Evolutionary conservation across 2,329 filamentous ascomycete genomes (phyloP).

Genomic region (Reticulascus tulasneorum): DNA sequence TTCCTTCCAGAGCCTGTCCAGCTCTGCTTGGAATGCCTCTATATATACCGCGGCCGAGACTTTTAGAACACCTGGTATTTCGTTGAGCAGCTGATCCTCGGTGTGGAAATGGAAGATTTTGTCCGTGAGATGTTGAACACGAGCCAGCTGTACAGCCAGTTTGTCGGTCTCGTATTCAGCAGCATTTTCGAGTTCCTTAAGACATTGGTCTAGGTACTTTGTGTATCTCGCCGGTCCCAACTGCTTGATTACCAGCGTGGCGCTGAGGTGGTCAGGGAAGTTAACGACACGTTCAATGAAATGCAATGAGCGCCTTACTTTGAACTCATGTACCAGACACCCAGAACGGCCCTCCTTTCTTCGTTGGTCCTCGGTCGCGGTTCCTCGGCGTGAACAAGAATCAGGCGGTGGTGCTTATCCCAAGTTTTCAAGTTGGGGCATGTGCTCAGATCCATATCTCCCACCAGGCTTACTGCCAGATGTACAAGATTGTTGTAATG

Average conservation of each 20-base stretch:
- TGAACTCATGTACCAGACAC: constrained; percentile 51
- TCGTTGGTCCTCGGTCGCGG: constrained; percentile 41
- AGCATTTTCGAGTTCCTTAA: constrained; percentile 38
- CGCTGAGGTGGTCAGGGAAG: too few species aligned
- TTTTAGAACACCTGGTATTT: constrained; percentile 29
- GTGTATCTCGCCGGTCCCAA: constrained; percentile 48
- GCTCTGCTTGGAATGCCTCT: constrained; percentile 40
- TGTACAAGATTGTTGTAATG: constrained; percentile 49
- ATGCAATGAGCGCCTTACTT: constrained; percentile 45
- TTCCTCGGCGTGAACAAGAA: too few species aligned
- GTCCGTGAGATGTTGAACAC: constrained; percentile 46
- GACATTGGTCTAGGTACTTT: constrained; percentile 47
- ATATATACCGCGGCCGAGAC: constrained; percentile 42
- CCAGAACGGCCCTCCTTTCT: constrained; percentile 47
- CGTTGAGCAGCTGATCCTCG: constrained; percentile 27
- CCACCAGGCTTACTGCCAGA: constrained; percentile 42
- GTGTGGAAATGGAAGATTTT: constrained; percentile 40
- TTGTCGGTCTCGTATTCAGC: constrained; percentile 44
- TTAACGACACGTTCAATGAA: too few species aligned
- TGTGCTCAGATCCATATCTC: constrained; percentile 42
- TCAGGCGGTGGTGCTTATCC: too few species aligned
- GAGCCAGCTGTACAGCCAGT: constrained; percentile 41
- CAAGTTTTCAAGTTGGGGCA: constrained; percentile 31
- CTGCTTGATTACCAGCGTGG: constrained; percentile 37
- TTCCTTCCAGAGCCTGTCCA: constrained; percentile 34